Evolutionary conservation across 495 filamentous ascomycete species (phyloP), one percentile per base, ranked within the genome.

Genomic region (Choiromyces venosus): DNA sequence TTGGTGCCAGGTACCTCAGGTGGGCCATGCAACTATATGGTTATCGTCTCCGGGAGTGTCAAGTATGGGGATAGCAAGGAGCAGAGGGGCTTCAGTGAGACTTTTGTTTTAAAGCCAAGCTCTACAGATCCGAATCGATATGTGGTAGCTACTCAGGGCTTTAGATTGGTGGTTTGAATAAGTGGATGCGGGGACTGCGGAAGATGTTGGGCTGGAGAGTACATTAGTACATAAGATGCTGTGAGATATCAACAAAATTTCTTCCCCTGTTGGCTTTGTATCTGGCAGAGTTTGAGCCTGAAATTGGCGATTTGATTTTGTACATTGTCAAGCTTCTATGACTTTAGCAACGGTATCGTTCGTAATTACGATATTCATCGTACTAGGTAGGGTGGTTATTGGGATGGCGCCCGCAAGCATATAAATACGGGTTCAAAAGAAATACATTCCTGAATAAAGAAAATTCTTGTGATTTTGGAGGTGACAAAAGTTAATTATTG

Each of bases 11-110:
- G 72, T 14, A 71, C 65, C n/a, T 74, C 74, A 61, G 64, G 40
- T 25, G 88, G 89, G 70, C 52, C 52, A 25, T 89, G 90, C 82
- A 88, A 85, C 10, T 84, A 91, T 52, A 77, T 89, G 39, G 84
- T 91, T 21, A 82, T 86, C 29, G 87, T 90, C 37, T 89, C 86
- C 66, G 90, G 90, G 2, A 84, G 82, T 65, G 87, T 91, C 67
- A 86, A 86, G 69, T 87, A 88, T 73, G 87, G 87, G 4, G 84
- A 87, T 46, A 83, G 86, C 12, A 79, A 76, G 36, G 74, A 77
- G 65, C 83, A 85, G 77, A 85, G 87, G 37, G 89, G 86, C 6
- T 92, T 92, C 81, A 89, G 87, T 73, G 90, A 92, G 76, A 90
- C 84, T 0, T 87, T 92, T 74, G 85, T 91, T 21, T 81, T 92